Evolutionary conservation across 1,284 basidiomycete genomes (phyloP).

Genomic region (Leccinum brunneo-olivaceum): DNA sequence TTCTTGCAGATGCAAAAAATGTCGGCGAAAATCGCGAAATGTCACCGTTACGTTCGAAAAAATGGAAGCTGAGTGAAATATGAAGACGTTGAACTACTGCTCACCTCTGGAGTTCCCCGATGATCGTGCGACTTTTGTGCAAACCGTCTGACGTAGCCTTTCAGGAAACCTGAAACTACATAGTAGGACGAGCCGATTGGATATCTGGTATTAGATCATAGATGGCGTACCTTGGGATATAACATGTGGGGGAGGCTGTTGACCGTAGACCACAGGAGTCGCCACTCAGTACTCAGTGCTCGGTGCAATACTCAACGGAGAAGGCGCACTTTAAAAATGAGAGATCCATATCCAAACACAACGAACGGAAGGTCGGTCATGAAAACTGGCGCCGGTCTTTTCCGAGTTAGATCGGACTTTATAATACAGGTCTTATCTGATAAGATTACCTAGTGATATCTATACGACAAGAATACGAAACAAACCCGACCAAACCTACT

Average conservation of each 20-base stretch:
- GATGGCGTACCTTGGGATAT: slow-evolving; percentile 43
- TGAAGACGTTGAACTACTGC: slow-evolving; percentile 3
- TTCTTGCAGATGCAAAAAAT: slow-evolving; percentile 34
- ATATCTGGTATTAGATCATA: not conserved
- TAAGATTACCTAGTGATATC: too few species aligned
- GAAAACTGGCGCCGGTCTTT: too few species aligned
- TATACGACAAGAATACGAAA: too few species aligned
- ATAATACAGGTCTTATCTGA: too few species aligned
- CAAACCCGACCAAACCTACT: too few species aligned
- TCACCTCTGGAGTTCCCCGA: slow-evolving; percentile 72
- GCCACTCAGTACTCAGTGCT: not conserved
- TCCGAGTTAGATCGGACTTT: too few species aligned
- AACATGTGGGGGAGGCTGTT: slow-evolving; percentile 69
- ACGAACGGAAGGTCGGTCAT: slow-evolving; percentile 38
- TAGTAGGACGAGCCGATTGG: not conserved
- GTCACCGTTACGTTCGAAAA: not conserved
- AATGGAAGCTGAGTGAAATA: not conserved
- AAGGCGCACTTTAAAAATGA: slow-evolving; percentile 66
- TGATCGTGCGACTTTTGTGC: slow-evolving; percentile 87
- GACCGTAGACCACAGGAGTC: not conserved
- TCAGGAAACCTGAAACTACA: slow-evolving; percentile 79
- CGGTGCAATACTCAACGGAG: not conserved
- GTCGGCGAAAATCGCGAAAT: not conserved
- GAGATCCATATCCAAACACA: slow-evolving; percentile 77
- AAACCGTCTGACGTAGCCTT: slow-evolving; percentile 81